Evolutionary conservation across 2,329 filamentous ascomycete genomes (phyloP), one percentile per base, ranked within the genome.

Genomic region (Dissoconium aciculare): DNA sequence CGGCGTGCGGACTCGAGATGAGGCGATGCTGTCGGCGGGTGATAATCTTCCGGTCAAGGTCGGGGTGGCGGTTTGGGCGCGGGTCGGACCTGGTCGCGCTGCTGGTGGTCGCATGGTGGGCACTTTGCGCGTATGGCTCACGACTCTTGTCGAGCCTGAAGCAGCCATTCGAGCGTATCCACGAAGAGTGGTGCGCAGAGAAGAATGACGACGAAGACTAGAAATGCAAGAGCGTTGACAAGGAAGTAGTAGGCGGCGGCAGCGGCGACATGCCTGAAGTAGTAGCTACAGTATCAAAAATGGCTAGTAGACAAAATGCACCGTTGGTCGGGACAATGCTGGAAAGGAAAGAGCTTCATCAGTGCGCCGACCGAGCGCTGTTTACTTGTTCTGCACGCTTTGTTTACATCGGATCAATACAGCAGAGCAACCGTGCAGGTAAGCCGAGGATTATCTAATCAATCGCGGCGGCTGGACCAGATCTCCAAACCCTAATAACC

Each of bases 1-100:
- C 4, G 45, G 42, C 26, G 64, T 67, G 13, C 74, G 71, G 15
- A 66, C 55, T 29, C 66, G 55, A 21, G 65, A 57, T 3, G 78
- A 78, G 31, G 68, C 65, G 13, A 81, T 52, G 5, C 79, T 81
- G 27, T 73, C 71, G 36, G 78, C 70, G 4, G 83, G 81, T 4
- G 85, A 87, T 9, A 66, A 58, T 15, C 76, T 57, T 38, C 68
- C 62, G 46, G 55, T 57, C 11, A 54, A 48, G 28, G 55, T 51
- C 31, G 60, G 60, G 36, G 61, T 61, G 19, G 55, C 57, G 26
- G 66, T 65, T 31, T 64, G 62, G 21, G 70, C 62, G 42, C 53
- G 34, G 33, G 38, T 50, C 5, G 43, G 36, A 33, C 38, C 47
- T 5, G 49, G 50, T 14, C 66, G 62, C 11, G 57, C 53, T 21